A percentile compares a stretch with the other conserved stretches of the same genome.
phyloP scores from a whole-genome alignment of 805 yeast genomes.

The Nakazawaea ishiwadae region DNA sequence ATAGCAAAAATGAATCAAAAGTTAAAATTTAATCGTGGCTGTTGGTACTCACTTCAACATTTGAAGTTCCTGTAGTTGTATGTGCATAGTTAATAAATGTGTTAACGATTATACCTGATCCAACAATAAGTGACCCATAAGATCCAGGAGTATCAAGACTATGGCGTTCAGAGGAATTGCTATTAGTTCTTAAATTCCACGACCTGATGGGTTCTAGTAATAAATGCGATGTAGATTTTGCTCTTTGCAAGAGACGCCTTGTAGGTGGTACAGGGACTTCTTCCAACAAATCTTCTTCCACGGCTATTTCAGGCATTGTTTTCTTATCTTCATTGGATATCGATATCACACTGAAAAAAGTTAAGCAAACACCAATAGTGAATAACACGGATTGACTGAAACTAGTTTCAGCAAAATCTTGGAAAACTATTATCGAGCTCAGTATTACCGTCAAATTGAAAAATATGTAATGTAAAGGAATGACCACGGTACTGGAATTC shows the following conservation, averaged over 20 bases:
- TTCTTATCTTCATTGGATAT: conserved; percentile 24
- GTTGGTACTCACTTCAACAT: background rate
- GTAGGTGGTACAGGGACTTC: too few relatives aligned
- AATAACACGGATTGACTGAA: conserved; percentile 21
- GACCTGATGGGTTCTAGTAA: conserved; percentile 5
- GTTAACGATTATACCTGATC: conserved; percentile 10
- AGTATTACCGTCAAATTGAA: conserved; percentile 39
- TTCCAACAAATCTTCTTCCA: conserved; percentile 14
- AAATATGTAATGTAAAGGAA: conserved; percentile 45
- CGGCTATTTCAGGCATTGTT: background rate
- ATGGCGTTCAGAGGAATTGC: background rate
- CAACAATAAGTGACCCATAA: conserved; percentile 5
- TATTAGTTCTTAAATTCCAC: background rate
- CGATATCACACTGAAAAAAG: conserved; percentile 37
- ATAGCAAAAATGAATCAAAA: background rate
- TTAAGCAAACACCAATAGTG: conserved; percentile 29
- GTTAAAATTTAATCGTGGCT: background rate
- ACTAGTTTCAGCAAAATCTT: conserved; percentile 31
- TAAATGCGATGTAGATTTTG: conserved; percentile 10
- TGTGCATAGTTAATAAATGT: conserved; percentile 7
- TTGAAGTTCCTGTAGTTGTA: background rate
- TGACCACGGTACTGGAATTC: conserved; percentile 40
- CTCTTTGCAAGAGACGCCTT: conserved; percentile 4
- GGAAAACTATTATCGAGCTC: conserved; percentile 37
- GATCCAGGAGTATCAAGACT: background rate